Evolutionary conservation across 208 protist genomes (phyloP).

Genomic region (Leishmania braziliensis): DNA sequence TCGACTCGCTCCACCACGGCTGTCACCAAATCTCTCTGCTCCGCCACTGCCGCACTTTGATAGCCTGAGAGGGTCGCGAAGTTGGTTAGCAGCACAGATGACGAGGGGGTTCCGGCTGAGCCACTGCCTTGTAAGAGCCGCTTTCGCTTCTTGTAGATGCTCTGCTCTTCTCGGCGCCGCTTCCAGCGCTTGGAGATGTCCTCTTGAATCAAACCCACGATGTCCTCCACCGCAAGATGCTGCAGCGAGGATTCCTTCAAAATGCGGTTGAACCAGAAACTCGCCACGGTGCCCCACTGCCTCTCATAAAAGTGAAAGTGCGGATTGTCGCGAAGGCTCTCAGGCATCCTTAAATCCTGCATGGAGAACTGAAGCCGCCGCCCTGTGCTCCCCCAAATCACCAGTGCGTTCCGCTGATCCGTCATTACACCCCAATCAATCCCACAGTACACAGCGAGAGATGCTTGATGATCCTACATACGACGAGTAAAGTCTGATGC

Average conservation of each 20-base stretch:
- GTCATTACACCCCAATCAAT: conserved; percentile 6
- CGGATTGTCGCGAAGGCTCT: conserved; percentile 38
- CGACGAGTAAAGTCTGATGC: not conserved
- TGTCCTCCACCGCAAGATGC: conserved; percentile 51
- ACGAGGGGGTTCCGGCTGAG: conserved; percentile 53
- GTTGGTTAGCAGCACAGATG: conserved; percentile 70
- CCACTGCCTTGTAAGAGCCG: conserved; percentile 41
- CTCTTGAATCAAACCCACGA: conserved; percentile 56
- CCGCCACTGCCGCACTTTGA: conserved; percentile 9
- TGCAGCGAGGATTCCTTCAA: conserved; percentile 72
- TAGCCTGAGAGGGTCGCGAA: conserved; percentile 39
- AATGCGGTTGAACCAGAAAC: conserved; percentile 82
- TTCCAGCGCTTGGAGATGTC: conserved; percentile 77
- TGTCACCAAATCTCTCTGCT: conserved; percentile 30
- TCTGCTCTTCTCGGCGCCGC: conserved; percentile 46
- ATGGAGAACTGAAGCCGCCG: conserved; percentile 66
- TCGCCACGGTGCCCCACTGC: conserved; percentile 73
- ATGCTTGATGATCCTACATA: not conserved
- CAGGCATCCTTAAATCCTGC: conserved; percentile 75
- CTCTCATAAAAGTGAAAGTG: conserved; percentile 78
- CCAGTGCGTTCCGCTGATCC: conserved; percentile 40
- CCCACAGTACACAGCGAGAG: not conserved
- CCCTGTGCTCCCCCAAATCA: conserved; percentile 82
- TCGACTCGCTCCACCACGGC: conserved; percentile 50
- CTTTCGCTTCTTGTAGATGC: conserved; percentile 70